A percentile compares a stretch with the other conserved stretches of the same genome.
phyloP scores from a whole-genome alignment of 176 grass and related monocot genomes.

The Cymbopogon citratus region DNA sequence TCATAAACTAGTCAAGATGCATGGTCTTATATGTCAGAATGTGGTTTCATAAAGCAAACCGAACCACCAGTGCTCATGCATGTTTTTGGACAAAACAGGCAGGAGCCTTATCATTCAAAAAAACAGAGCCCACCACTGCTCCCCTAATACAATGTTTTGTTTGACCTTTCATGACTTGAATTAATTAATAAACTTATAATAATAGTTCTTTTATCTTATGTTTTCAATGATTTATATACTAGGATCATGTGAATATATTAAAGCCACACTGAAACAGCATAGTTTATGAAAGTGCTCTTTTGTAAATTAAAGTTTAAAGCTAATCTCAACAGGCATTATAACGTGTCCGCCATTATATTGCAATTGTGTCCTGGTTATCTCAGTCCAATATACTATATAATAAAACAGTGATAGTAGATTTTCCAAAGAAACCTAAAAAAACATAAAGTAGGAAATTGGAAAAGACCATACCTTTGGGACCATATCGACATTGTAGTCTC shows the following conservation, averaged over 20 bases:
- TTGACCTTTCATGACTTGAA: background rate
- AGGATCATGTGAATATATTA: background rate
- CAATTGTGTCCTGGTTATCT: background rate
- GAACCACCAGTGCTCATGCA: background rate
- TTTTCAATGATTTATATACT: background rate
- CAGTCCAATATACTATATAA: background rate
- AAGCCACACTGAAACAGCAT: background rate
- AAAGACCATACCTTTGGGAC: constrained; percentile 61
- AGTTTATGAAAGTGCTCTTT: no score
- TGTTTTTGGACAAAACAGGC: background rate
- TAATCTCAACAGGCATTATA: background rate
- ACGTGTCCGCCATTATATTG: background rate
- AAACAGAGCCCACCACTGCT: background rate
- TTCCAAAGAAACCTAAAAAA: background rate
- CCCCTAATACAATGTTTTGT: background rate
- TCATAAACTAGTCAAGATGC: constrained; percentile 69
- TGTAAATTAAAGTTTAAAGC: no score
- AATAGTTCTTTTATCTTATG: background rate
- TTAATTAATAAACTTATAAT: background rate
- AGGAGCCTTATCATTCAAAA: background rate
- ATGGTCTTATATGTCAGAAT: background rate
- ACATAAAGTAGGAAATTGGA: background rate
- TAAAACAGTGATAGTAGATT: background rate
- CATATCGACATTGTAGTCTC: constrained; percentile 97
- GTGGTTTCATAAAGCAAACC: background rate